Evolutionary conservation across 2,329 filamentous ascomycete genomes (phyloP), one percentile per base, ranked within the genome.

Genomic region (Onygena corvina): DNA sequence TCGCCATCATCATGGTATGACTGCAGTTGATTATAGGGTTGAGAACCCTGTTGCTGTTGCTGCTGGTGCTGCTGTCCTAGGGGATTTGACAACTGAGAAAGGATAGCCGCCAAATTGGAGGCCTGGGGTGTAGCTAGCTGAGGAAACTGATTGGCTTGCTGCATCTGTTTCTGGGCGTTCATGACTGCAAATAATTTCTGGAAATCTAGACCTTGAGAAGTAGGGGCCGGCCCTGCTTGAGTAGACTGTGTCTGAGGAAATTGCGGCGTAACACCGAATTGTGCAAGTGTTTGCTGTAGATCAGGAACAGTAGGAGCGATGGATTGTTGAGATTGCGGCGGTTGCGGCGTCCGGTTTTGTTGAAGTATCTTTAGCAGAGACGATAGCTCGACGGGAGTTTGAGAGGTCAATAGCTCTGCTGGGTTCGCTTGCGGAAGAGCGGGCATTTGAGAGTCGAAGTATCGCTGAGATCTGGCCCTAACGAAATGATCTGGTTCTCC

Each of bases 301-400:
- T 65, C 63, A 25, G 58, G 46, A 50, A 57, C 45, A 50, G 57
- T 53, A 29, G 60, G 60, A 31, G 56, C 58, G 34, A 60, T 60
- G 16, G 61, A 53, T 12, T 60, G 59, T 36, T 58, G 56, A 49
- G 60, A 61, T 46, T 59, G 62, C 36, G 57, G 55, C 48, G 61
- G 62, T 46, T 56, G 63, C 47, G 60, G 55, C 47, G 60, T 57
- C 50, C 61, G 60, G 35, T 62, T 59, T 44, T 54, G 61, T 44
- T 67, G 67, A 4, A 71, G 63, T 18, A 67, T 60, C 44, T 67
- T 66, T 16, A 71, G 64, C 25, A 72, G 48, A 40, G 63, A 63
- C 9, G 66, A 59, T 18, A 72, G 66, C 52, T 71, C 65, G 23
- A 66, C 60, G 40, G 62, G 55, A 27, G 54, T 58, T 20, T 58